phyloP scores from a whole-genome alignment of 2,329 filamentous ascomycete species.

The Epichloe hybrida region DNA sequence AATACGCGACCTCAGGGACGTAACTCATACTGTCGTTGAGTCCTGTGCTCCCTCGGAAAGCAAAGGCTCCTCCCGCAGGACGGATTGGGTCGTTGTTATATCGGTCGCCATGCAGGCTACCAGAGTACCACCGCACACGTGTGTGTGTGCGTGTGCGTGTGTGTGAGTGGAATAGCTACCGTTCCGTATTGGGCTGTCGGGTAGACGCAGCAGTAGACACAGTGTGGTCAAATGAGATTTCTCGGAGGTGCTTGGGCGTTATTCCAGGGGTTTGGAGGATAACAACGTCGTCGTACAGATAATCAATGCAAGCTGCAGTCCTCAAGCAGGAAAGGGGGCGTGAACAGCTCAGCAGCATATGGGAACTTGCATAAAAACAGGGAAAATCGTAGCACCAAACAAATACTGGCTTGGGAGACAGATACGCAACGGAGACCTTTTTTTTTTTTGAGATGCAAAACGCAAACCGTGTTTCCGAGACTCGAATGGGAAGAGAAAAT shows the following conservation, averaged over 20 bases:
- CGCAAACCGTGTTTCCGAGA: not conserved
- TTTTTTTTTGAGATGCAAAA: constrained; percentile 1
- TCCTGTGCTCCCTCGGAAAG: constrained; percentile 14
- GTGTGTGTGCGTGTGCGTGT: too few species aligned
- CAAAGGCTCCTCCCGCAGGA: constrained; percentile 10
- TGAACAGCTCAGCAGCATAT: constrained; percentile 1
- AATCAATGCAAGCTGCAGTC: constrained; percentile 4
- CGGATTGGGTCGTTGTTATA: constrained; percentile 18
- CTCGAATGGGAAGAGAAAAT: not conserved
- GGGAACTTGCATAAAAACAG: not conserved
- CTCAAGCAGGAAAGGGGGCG: not conserved
- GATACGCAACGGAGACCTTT: constrained; percentile 8
- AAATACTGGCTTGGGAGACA: constrained; percentile 5
- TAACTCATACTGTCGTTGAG: constrained; percentile 29
- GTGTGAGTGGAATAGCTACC: not conserved
- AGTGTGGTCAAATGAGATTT: constrained; percentile 6
- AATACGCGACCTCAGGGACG: constrained; percentile 22
- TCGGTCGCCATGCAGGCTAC: constrained; percentile 18
- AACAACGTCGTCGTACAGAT: constrained; percentile 4
- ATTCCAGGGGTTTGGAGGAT: not conserved
- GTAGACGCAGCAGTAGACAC: constrained; percentile 15
- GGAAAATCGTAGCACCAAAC: not conserved
- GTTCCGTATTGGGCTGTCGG: constrained; percentile 19
- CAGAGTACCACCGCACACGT: not conserved
- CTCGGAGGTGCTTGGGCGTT: constrained; percentile 9